Evolutionary conservation across 2,329 filamentous ascomycete species (phyloP), one percentile per base, ranked within the genome.

Genomic region (Sclerotinia sclerotiorum): DNA sequence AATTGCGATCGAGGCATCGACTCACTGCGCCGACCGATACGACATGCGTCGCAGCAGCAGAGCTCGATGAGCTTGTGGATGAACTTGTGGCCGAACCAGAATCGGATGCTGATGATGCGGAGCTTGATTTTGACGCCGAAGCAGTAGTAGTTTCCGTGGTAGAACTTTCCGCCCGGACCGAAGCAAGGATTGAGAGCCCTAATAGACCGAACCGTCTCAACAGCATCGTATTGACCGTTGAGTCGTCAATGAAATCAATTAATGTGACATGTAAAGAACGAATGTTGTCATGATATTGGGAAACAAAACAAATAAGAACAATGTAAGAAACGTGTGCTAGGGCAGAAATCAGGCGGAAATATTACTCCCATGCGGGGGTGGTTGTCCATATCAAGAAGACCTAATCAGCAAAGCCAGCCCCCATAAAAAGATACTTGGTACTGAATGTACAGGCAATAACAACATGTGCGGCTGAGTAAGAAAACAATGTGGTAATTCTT

Each of bases 11-110:
- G 29, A 27, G 46, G 32, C 39, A 60, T 51, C 7, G 6, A 63
- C 75, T 75, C 75, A 79, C 77, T 27, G 72, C 76, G 49, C 77
- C 77, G 6, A 78, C 77, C 3, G 73, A 70, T 5, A 78, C 69
- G 8, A 76, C 73, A 66, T 76, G 69, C 21, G 76, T 78, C 17
- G 73, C 52, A 52, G 56, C 69, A 2, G 74, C 68, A 15, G 73
- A 69, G 19, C 66, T 71, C 6, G 73, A 71, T 24, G 71, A 72
- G 15, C 61, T 72, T 8, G 69, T 65, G n/a, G 62, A 65, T 71
- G 62, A 65, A 44, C 49, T 42, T 64, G 32, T 44, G 19, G 48
- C 42, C 35, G 61, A 44, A 55, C 35, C 35, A 29, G 65, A 54
- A 21, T 35, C 21, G 21, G 39, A 24, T 55, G 13, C 29, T 32